A percentile compares a stretch with the other conserved stretches of the same genome.
Evolutionary conservation across 2,329 filamentous ascomycete genomes (phyloP).

Genomic region (Intubia oerlemansii): DNA sequence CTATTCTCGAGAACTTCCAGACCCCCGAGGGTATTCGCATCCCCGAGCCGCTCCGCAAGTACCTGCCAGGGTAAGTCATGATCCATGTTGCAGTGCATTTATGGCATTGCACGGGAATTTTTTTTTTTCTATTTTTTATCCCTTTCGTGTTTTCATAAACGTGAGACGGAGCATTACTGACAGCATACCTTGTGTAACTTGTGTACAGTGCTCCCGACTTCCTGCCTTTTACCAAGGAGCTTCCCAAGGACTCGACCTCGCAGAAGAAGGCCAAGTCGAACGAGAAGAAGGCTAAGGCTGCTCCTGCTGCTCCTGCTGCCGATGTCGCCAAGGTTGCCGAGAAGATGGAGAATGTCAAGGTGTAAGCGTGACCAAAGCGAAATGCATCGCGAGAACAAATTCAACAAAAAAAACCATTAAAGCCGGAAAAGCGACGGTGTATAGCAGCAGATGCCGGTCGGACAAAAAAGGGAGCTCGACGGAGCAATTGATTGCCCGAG

Average conservation of each 20-base stretch:
- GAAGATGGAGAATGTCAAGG: constrained; percentile 11
- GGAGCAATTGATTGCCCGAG: no score
- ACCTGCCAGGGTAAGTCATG: constrained; percentile 54
- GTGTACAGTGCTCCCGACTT: constrained; percentile 46
- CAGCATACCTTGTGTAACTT: not conserved
- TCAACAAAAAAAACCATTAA: not conserved
- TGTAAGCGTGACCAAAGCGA: constrained; percentile 5
- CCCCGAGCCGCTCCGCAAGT: constrained; percentile 68
- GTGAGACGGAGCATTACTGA: no score
- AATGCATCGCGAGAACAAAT: not conserved
- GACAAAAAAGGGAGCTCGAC: no score
- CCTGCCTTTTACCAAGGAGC: constrained; percentile 69
- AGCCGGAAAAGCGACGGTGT: not conserved
- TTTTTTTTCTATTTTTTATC: not conserved
- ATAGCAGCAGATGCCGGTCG: no score
- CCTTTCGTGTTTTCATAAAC: not conserved
- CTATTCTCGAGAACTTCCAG: constrained; percentile 87
- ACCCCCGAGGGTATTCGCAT: constrained; percentile 66
- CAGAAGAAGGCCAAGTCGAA: constrained; percentile 10
- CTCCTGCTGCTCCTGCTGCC: constrained; percentile 7
- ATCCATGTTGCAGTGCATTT: no score
- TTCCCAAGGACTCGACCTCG: constrained; percentile 41
- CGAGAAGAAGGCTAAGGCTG: constrained; percentile 8
- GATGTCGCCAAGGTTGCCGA: constrained; percentile 10
- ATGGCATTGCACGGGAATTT: no score